These are phyloP conservation scores for Inonotus hispidus DNA, from an alignment of 1,284 basidiomycete species.

Conservation along the genomic window DNA sequence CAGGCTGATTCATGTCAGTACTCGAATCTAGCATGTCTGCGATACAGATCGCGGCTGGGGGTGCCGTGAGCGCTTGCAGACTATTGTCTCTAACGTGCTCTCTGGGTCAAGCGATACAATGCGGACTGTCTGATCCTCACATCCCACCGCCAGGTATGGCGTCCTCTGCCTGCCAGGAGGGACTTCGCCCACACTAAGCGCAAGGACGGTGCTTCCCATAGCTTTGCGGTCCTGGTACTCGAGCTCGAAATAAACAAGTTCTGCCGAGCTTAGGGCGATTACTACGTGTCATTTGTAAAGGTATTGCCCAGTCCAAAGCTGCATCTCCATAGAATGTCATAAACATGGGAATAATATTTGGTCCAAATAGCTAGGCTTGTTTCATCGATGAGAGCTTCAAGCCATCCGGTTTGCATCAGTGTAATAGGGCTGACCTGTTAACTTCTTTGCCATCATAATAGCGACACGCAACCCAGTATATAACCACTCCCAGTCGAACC, in stretches of 20 bases:
- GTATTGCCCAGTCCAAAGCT: too few relatives aligned
- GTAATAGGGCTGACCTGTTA: neutral
- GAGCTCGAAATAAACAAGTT: constrained; percentile 94
- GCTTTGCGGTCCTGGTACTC: constrained; percentile 97
- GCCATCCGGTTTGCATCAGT: neutral
- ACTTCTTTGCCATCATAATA: neutral
- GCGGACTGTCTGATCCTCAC: constrained; percentile 97
- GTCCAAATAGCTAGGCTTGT: neutral
- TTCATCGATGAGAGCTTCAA: too few relatives aligned
- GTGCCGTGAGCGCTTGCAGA: constrained; percentile 93
- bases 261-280: constrained; percentile 86
- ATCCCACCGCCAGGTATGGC: constrained; percentile 95
- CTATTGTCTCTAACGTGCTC: constrained; percentile 93
- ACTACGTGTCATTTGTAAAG: constrained; percentile 95
- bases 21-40: constrained; percentile 97
- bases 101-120: constrained; percentile 97
- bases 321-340: too few relatives aligned
- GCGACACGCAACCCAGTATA: neutral
- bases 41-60: constrained; percentile 93
- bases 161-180: constrained; percentile 92
- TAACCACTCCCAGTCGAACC: constrained; percentile 5
- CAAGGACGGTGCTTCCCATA: constrained; percentile 94
- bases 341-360: neutral
- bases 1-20: constrained; percentile 91
- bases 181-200: constrained; percentile 90